Conservation (phyloP, 176 grass and related monocot genomes). For the Oryza nivara region DNA sequence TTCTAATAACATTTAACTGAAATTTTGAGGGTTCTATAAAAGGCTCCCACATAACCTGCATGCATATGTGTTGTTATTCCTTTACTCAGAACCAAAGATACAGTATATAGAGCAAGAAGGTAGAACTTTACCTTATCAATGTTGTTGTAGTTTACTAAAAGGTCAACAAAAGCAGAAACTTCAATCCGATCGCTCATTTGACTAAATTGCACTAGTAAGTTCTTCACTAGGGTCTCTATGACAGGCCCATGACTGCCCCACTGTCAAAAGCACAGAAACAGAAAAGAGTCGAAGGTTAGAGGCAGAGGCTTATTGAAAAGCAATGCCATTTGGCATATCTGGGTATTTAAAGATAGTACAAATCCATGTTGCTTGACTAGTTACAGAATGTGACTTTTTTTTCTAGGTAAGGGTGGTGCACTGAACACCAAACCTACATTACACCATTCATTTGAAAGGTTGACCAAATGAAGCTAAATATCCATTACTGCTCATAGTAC, state of each 20-base stretch:
- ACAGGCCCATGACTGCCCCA: conserved; percentile 94
- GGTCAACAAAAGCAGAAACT: conserved; percentile 71
- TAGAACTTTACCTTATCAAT: conserved; percentile 88
- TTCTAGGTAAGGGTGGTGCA: neutral
- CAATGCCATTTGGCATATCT: conserved; percentile 18
- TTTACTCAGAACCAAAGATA: conserved; percentile 39
- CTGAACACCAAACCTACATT: conserved; percentile 12
- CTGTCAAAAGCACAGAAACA: conserved; percentile 55
- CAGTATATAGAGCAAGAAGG: conserved; percentile 5
- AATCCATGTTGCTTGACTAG: conserved; percentile 11
- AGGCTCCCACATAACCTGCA: conserved; percentile 98
- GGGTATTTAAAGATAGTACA: conserved; percentile 9
- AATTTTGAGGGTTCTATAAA: conserved; percentile 95
- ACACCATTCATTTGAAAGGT: conserved; percentile 24
- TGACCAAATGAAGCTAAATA: conserved; percentile 40
- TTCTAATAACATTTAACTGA: conserved; percentile 66
- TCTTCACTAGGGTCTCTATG: conserved; percentile 85
- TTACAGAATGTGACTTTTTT: conserved; percentile 21
- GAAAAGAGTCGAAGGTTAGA: conserved; percentile 41
- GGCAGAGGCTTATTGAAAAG: conserved; percentile 25
- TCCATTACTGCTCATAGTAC: conserved; percentile 9
- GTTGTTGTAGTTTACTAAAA: conserved; percentile 97
- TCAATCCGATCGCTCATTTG: conserved; percentile 59
- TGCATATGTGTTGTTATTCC: conserved; percentile 36
- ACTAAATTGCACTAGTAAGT: conserved; percentile 61